Evolutionary conservation across 2,329 filamentous ascomycete genomes (phyloP).

Genomic region (Fusarium aywerte): DNA sequence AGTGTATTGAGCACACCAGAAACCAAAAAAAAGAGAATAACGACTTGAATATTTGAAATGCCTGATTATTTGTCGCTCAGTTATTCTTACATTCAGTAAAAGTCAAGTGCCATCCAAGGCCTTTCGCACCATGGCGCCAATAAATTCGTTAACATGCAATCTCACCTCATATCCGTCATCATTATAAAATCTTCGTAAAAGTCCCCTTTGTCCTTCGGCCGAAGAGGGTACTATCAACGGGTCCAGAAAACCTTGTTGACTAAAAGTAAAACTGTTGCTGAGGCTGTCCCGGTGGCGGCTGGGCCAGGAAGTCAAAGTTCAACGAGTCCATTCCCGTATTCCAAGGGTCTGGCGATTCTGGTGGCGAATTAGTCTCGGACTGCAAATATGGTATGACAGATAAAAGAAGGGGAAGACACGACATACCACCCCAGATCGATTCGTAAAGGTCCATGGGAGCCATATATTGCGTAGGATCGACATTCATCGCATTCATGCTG

Average conservation of each 20-base stretch:
- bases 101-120: constrained; percentile 14
- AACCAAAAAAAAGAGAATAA: constrained; percentile 17
- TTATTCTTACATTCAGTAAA: constrained; percentile 15
- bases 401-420: not conserved
- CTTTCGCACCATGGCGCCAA: constrained; percentile 14
- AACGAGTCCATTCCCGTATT: constrained; percentile 66
- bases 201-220: not conserved
- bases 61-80: constrained; percentile 11
- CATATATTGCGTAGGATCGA: constrained; percentile 69
- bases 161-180: constrained; percentile 1
- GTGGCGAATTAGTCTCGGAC: constrained; percentile 30
- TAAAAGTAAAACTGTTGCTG: constrained; percentile 69
- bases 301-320: constrained; percentile 70
- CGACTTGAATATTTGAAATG: constrained; percentile 27
- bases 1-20: constrained; percentile 2
- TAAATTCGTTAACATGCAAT: constrained; percentile 21
- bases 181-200: not conserved
- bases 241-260: not conserved
- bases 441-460: constrained; percentile 76
- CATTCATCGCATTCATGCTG: constrained; percentile 61
- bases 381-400: not conserved
- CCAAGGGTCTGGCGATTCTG: constrained; percentile 70
- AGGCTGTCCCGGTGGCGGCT: constrained; percentile 67
- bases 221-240: not conserved
- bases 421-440: constrained; percentile 74